Conservation (phyloP, 345 rosid species). For the Pugionium cornutum region DNA sequence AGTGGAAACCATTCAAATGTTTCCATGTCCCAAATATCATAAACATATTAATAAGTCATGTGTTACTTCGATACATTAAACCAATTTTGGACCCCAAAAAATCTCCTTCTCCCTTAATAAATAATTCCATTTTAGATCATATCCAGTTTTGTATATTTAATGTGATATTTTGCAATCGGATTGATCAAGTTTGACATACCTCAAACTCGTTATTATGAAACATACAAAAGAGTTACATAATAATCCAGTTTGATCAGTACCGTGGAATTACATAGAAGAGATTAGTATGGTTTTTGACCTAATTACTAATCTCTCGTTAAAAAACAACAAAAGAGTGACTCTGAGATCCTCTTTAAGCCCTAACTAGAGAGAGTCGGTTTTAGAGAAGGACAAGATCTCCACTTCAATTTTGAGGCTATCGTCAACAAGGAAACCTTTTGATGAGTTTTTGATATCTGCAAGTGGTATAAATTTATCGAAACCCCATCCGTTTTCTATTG, state of each 20-base stretch:
- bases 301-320: too few species aligned
- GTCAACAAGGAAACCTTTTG: slow-evolving; percentile 19
- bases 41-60: too few species aligned
- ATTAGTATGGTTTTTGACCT: slow-evolving; percentile 40
- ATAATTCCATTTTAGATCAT: not conserved
- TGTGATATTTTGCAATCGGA: not conserved
- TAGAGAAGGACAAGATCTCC: slow-evolving; percentile 17
- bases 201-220: not conserved
- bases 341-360: slow-evolving; percentile 1
- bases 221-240: not conserved
- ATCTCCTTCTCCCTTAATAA: too few species aligned
- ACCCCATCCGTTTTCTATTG: slow-evolving; percentile 28
- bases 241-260: not conserved
- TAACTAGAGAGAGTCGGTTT: slow-evolving; percentile 16
- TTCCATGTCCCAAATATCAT: too few species aligned
- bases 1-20: too few species aligned
- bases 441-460: slow-evolving; percentile 16
- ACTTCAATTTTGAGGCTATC: slow-evolving; percentile 15
- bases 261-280: slow-evolving; percentile 31
- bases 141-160: slow-evolving; percentile 15
- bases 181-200: slow-evolving; percentile 10
- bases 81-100: too few species aligned
- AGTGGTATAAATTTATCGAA: slow-evolving; percentile 19
- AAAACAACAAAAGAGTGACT: not conserved
- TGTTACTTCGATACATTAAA: too few species aligned